A percentile compares a stretch with the other conserved stretches of the same genome.
phyloP scores from a whole-genome alignment of 2,329 filamentous ascomycete species.

The Paecilomyces formosus region DNA sequence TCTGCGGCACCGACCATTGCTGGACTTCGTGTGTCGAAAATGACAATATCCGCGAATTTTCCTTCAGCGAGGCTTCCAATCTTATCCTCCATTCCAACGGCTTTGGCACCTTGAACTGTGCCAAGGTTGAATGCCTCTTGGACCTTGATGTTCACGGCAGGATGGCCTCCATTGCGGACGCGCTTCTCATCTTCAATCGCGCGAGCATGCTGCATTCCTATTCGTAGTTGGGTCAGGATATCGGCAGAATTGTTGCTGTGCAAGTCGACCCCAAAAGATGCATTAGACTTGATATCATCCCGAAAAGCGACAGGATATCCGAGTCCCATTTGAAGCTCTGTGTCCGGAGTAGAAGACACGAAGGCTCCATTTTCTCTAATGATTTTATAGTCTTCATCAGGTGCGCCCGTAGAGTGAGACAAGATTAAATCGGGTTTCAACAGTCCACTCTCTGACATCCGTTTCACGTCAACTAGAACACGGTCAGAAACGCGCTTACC shows the following conservation, averaged over 20 bases:
- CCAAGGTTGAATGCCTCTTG: slow-evolving; percentile 14
- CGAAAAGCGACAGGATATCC: slow-evolving; percentile 18
- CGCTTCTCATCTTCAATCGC: slow-evolving; percentile 9
- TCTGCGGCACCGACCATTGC: slow-evolving; percentile 43
- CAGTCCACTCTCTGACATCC: not conserved
- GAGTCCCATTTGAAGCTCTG: slow-evolving; percentile 24
- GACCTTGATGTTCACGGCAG: slow-evolving; percentile 10
- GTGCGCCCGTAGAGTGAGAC: not conserved
- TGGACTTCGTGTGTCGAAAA: slow-evolving; percentile 45
- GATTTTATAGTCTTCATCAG: slow-evolving; percentile 13
- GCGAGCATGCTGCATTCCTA: slow-evolving; percentile 17
- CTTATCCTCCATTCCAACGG: slow-evolving; percentile 33
- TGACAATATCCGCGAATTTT: slow-evolving; percentile 43
- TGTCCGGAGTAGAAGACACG: slow-evolving; percentile 21
- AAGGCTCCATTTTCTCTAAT: slow-evolving; percentile 7
- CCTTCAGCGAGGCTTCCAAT: slow-evolving; percentile 42
- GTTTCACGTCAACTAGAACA: not conserved
- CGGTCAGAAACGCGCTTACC: not conserved
- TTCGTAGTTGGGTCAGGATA: slow-evolving; percentile 19
- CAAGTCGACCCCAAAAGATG: slow-evolving; percentile 23
- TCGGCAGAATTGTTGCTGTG: slow-evolving; percentile 21
- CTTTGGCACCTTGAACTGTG: slow-evolving; percentile 12
- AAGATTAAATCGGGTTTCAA: not conserved
- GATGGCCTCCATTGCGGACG: slow-evolving; percentile 4
- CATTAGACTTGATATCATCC: slow-evolving; percentile 9